Base-by-base conservation (phyloP, 2,329 filamentous ascomycete species). In the Diaporthe sp. region DNA sequence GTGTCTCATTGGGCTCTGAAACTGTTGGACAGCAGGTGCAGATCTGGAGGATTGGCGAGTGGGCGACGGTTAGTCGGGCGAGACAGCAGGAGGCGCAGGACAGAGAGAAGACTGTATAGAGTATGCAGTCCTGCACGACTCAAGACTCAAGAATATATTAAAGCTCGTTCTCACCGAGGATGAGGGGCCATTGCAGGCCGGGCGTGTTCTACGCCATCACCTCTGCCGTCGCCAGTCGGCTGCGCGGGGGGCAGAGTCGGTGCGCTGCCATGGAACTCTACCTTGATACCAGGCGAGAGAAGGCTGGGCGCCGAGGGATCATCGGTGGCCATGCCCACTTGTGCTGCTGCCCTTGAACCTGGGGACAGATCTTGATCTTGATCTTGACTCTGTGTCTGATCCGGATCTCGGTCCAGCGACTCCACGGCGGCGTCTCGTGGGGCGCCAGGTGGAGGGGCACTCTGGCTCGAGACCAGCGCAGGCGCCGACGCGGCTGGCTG, bases 1-100 rank as follows among this genome's bases (percentile, higher is more conserved):
- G 67, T 92, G 90, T 74, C 90, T 86, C 81, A 90, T 81, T 40
- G 89, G 89, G 76, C 89, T 91, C 71, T 86, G 84, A 78, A 85
- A 89, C 69, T 83, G 82, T 55, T 81, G 80, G 57, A 81, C 78
- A 28, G 83, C 80, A 47, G 86, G 85, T 28, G 87, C 85, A 67
- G 87, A 86, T 69, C 87, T 89, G 77, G 55, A 69, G 57, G 19
- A 67, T 55, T 38, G 22, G n/a, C 60, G 25, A 55, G 47, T 61
- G 13, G 33, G 30, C 50, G 25, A 38, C 30, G 52, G 72, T 76
- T 42, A 76, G 74, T 57, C 57, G 25, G 12, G 58, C 55, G 54
- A 45, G 72, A 40, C 28, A 45, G 60, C 52, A 55, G 19, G 42
- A 45, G 15, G 35, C 47, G 10, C 30, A n/a, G 64, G 17, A 28